These are phyloP conservation scores for Micractinium conductrix DNA, from an alignment of 139 green algal genomes.

Conservation along the genomic window DNA sequence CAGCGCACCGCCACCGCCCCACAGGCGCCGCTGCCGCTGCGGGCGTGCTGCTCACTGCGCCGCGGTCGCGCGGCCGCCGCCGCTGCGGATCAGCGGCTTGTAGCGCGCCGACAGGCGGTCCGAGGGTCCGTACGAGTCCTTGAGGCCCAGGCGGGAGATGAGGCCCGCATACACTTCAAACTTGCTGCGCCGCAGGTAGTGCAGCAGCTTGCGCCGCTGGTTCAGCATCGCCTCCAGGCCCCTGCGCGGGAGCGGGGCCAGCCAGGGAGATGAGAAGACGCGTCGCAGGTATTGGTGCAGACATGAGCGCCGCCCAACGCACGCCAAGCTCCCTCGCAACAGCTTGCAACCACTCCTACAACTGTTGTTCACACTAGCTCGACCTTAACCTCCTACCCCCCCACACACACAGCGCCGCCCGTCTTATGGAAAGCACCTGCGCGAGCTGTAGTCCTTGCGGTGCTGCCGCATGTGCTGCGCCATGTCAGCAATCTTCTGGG, in stretches of 20 bases:
- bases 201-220: constrained; percentile 59
- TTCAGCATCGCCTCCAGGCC: constrained; percentile 60
- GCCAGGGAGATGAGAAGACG: not conserved
- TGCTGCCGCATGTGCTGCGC: constrained; percentile 56
- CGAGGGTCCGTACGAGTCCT: constrained; percentile 58
- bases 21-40: not conserved
- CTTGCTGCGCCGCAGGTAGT: constrained; percentile 63
- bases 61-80: too few species aligned
- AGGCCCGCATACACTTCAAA: constrained; percentile 64
- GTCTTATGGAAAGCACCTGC: not conserved
- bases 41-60: too few species aligned
- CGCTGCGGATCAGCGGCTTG: not conserved
- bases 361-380: too few species aligned
- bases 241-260: constrained; percentile 11
- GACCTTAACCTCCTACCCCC: too few species aligned
- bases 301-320: too few species aligned
- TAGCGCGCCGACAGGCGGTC: constrained; percentile 24
- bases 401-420: not conserved
- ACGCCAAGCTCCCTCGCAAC: too few species aligned
- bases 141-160: constrained; percentile 56
- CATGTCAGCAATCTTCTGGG: constrained; percentile 53
- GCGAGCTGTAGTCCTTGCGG: constrained; percentile 55
- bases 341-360: too few species aligned
- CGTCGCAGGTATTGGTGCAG: not conserved
- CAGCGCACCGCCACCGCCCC: too few species aligned